Conservation (phyloP, 2,329 filamentous ascomycete genomes). For the Cladosporium austrohemisphaericum region DNA sequence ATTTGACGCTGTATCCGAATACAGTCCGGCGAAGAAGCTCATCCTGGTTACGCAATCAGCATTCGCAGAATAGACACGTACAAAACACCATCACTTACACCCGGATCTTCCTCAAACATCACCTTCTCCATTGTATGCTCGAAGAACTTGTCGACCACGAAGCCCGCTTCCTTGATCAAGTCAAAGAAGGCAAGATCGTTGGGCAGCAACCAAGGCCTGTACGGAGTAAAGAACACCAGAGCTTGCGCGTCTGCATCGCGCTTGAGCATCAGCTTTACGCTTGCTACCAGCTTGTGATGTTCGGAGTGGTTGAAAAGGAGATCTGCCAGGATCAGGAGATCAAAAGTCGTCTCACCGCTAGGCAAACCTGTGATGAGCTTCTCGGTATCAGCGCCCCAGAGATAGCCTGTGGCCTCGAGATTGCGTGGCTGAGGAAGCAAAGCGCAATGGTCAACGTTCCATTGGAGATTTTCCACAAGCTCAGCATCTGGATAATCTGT, state of each 20-base stretch:
- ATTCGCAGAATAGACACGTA: background rate
- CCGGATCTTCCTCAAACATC: slow-evolving; percentile 84
- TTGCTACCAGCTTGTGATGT: slow-evolving; percentile 71
- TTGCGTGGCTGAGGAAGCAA: slow-evolving; percentile 36
- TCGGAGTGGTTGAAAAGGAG: slow-evolving; percentile 88
- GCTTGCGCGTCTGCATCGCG: slow-evolving; percentile 56
- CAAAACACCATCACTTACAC: slow-evolving; percentile 48
- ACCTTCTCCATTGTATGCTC: slow-evolving; percentile 80
- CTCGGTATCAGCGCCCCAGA: slow-evolving; percentile 70
- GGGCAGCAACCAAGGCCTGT: slow-evolving; percentile 82
- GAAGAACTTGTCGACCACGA: slow-evolving; percentile 73
- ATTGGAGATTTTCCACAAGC: slow-evolving; percentile 72
- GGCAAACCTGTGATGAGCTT: slow-evolving; percentile 58
- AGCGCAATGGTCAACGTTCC: slow-evolving; percentile 64
- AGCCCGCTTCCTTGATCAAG: slow-evolving; percentile 64
- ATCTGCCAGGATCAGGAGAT: slow-evolving; percentile 81
- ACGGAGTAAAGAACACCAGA: slow-evolving; percentile 90
- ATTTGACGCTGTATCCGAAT: slow-evolving; percentile 70
- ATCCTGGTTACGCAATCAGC: slow-evolving; percentile 48
- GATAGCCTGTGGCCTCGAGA: slow-evolving; percentile 59
- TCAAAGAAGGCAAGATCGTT: slow-evolving; percentile 88
- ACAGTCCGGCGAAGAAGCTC: slow-evolving; percentile 77
- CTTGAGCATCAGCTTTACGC: slow-evolving; percentile 64
- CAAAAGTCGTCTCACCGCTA: slow-evolving; percentile 54
- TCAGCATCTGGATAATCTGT: slow-evolving; percentile 87